phyloP scores from a whole-genome alignment of 73 alveolate species.

The Urostyla sp. region DNA sequence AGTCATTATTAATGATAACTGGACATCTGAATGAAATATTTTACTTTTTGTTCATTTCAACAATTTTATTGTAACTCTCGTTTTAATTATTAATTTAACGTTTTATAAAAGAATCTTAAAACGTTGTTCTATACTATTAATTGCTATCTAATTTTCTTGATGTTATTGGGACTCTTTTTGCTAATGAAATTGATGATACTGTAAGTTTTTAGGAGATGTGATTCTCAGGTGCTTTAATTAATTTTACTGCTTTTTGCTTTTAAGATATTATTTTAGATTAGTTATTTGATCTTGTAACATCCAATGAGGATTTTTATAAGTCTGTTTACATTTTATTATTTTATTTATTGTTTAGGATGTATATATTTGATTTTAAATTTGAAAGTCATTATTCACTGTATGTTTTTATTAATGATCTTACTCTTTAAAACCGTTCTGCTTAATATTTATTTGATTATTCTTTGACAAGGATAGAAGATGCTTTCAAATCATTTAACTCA shows the following conservation, averaged over 20 bases:
- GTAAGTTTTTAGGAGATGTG: neutral
- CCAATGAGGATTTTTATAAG: neutral
- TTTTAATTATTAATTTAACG: neutral
- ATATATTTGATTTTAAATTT: neutral
- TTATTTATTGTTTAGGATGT: neutral
- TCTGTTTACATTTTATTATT: neutral
- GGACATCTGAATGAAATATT: neutral
- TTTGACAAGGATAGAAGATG: conserved; percentile 11
- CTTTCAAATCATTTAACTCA: conserved; percentile 11
- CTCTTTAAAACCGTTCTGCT: conserved; percentile 11
- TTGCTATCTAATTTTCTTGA: conserved; percentile 1
- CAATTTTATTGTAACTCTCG: neutral
- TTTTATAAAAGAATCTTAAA: conserved; percentile 7
- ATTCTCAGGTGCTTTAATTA: neutral
- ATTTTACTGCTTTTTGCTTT: neutral
- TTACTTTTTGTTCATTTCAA: neutral
- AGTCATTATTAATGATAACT: neutral
- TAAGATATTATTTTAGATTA: neutral
- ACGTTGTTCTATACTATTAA: conserved; percentile 16
- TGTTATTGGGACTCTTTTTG: neutral
- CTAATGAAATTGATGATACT: neutral
- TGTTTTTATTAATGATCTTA: neutral
- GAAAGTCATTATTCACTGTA: neutral
- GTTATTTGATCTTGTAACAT: too few species aligned
- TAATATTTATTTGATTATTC: neutral